Evolutionary conservation across 345 rosid species (phyloP), one percentile per base, ranked within the genome.

Genomic region (Bruguiera sexangula): DNA sequence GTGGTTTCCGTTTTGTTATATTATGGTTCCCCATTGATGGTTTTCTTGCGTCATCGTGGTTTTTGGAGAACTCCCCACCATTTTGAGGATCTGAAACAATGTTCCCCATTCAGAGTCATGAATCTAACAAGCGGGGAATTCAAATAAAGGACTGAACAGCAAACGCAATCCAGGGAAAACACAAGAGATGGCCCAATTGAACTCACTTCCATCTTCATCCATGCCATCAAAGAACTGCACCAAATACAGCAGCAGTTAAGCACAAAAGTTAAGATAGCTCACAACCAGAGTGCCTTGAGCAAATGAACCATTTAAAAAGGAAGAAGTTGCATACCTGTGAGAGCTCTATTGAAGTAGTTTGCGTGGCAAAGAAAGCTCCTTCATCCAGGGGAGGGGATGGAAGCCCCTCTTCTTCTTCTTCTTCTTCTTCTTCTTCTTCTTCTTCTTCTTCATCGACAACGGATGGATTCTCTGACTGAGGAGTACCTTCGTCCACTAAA

Each of bases 201-300:
- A 91, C 99, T 88, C 83, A 95, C 99, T 89, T 89, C 92, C 96
- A 82, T 86, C 88, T 64, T 92, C 96, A 79, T 89, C 96, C 90
- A 92, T 81, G 78, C 96, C 96, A 79, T 95, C 99, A 21, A 92
- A 95, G 84, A 95, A 91, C 85, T 95, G 75, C 78, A 75, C 37
- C 22, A 13, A 21, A 54, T 46, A 52, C 52, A 37, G 58, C 18
- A 26, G 46, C 59, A 48, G 37, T 1, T 8, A 63, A 60, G 55
- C 20, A 59, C 39, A 55, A 67, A 34, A 16, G 4, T 8, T 34
- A 67, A 58, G 26, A 54, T 26, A 50, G 80, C 73, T 9, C 67
- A 56, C 8, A 32, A 27, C 16, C 16, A 46, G 62, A 58, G 48
- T 31, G 27, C 55, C 55, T 43, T 18, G 63, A 66, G 53, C 67